These are phyloP conservation scores for Rhododendron simsii DNA, from an alignment of 148 eudicot species.

Conservation along the genomic window DNA sequence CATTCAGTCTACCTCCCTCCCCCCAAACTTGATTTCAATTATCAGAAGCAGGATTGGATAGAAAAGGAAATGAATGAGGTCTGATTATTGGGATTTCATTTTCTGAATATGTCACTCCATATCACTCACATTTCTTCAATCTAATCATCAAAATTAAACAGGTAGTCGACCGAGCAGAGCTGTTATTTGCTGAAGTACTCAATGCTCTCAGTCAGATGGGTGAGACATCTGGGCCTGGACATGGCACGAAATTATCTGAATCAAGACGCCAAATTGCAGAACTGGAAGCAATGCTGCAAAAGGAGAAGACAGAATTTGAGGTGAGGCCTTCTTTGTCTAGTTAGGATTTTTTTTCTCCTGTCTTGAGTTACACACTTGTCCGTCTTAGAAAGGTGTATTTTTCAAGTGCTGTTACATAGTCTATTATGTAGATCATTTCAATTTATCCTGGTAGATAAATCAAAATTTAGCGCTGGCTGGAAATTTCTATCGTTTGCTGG, in stretches of 20 bases:
- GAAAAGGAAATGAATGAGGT: constrained; percentile 84
- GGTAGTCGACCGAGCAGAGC: constrained; percentile 66
- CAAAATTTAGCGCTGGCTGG: background rate
- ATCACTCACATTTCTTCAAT: constrained; percentile 6
- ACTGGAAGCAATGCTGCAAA: constrained; percentile 57
- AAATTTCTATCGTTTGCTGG: background rate
- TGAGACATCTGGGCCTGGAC: constrained; percentile 43
- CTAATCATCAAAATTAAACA: constrained; percentile 25
- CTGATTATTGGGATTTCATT: background rate
- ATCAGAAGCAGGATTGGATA: constrained; percentile 75
- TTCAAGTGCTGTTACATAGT: background rate
- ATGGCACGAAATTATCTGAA: constrained; percentile 32
- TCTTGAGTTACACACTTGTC: background rate
- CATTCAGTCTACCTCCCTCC: constrained; percentile 94
- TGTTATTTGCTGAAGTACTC: constrained; percentile 71
- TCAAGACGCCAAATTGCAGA: constrained; percentile 48
- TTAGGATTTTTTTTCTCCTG: background rate
- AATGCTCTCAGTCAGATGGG: constrained; percentile 60
- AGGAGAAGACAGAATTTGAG: constrained; percentile 75
- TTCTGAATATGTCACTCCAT: background rate
- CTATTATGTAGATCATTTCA: background rate
- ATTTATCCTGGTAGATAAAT: background rate
- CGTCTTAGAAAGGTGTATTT: constrained; percentile 2
- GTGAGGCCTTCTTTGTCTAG: constrained; percentile 24
- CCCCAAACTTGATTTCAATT: constrained; percentile 66